These are phyloP conservation scores for Tylopilus felleus DNA, from an alignment of 768 basidiomycete genomes.

Conservation along the genomic window DNA sequence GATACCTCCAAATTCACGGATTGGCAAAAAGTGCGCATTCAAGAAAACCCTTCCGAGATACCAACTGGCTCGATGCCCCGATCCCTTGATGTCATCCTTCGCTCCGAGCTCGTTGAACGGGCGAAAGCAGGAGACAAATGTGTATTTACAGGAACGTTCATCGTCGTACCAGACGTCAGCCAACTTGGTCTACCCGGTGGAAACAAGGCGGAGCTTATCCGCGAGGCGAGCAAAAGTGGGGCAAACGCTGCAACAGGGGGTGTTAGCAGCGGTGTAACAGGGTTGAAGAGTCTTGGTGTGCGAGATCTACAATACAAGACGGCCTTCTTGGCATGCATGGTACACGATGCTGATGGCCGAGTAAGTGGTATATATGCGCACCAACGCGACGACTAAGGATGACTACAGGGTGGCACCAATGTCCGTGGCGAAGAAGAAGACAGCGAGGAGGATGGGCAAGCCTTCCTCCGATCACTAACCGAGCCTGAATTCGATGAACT, in stretches of 20 bases:
- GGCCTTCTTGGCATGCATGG: slow-evolving; percentile 98
- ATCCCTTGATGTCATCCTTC: slow-evolving; percentile 91
- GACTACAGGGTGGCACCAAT: slow-evolving; percentile 70
- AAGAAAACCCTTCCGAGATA: slow-evolving; percentile 98
- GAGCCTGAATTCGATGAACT: slow-evolving; percentile 95
- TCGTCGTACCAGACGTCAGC: slow-evolving; percentile 97
- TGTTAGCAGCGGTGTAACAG: slow-evolving; percentile 82
- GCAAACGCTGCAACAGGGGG: slow-evolving; percentile 57
- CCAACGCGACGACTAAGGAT: background rate
- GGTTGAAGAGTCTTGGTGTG: slow-evolving; percentile 91
- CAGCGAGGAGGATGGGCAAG: slow-evolving; percentile 72
- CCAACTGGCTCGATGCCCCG: slow-evolving; percentile 99
- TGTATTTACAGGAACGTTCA: slow-evolving; percentile 96
- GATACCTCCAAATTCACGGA: slow-evolving; percentile 96
- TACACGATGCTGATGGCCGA: slow-evolving; percentile 82
- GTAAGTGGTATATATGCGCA: slow-evolving; percentile 45
- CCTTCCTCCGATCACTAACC: slow-evolving; percentile 86
- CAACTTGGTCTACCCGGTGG: slow-evolving; percentile 95
- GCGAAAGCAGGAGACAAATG: slow-evolving; percentile 99
- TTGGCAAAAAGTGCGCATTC: slow-evolving; percentile 99
- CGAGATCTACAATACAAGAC: slow-evolving; percentile 97
- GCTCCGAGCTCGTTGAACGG: slow-evolving; percentile 95
- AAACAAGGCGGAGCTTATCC: slow-evolving; percentile 84
- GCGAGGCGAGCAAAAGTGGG: slow-evolving; percentile 72
- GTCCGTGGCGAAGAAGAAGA: slow-evolving; percentile 86